A percentile compares a stretch with the other conserved stretches of the same genome.
Conservation (phyloP, 257 asterid genomes). For the Petunia axillaris region DNA sequence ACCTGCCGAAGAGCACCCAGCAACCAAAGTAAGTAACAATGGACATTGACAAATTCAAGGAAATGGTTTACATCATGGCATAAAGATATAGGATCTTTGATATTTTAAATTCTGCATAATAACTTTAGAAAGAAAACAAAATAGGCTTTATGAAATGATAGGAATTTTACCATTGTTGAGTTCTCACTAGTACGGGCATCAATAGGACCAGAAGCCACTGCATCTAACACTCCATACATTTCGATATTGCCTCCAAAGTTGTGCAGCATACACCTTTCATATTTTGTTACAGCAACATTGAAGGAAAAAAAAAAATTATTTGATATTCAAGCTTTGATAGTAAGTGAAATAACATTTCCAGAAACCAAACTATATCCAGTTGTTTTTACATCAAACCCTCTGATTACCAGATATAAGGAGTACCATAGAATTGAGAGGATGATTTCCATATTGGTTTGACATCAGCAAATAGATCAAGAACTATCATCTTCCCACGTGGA, state of each 20-base stretch:
- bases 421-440: constrained; percentile 84
- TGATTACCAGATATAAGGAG: constrained; percentile 90
- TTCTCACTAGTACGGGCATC: constrained; percentile 80
- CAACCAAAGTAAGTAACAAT: background rate
- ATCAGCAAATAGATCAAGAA: constrained; percentile 97
- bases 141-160: background rate
- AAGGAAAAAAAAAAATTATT: constrained; percentile 6
- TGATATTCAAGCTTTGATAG: constrained; percentile 18
- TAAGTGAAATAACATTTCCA: constrained; percentile 16
- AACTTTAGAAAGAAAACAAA: constrained; percentile 18
- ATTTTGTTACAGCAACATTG: constrained; percentile 23
- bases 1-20: constrained; percentile 50
- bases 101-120: background rate
- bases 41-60: constrained; percentile 7
- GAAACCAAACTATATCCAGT: constrained; percentile 13
- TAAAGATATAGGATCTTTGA: background rate
- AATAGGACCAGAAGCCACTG: constrained; percentile 93
- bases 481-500: constrained; percentile 98
- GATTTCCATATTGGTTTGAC: constrained; percentile 94
- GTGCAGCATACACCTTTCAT: constrained; percentile 95
- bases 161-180: constrained; percentile 76
- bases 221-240: constrained; percentile 92
- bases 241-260: constrained; percentile 98
- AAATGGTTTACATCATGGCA: background rate
- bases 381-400: constrained; percentile 23